phyloP scores from a whole-genome alignment of 1,284 basidiomycete species.

The Ceratobasidium sp. region DNA sequence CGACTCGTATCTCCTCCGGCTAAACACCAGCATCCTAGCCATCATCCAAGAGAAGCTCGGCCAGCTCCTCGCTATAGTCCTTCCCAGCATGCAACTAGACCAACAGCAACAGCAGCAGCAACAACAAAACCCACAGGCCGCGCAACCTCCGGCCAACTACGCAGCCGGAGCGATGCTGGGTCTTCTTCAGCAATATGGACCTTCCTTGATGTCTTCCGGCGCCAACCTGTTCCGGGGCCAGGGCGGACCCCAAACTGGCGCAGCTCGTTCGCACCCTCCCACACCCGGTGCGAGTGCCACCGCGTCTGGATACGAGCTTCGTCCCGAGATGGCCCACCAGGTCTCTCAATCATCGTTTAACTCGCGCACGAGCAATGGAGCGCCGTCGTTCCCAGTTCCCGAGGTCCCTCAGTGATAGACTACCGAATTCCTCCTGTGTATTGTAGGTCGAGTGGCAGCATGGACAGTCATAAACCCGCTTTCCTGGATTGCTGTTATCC shows the following conservation, averaged over 20 bases:
- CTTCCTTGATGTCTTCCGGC: constrained; percentile 3
- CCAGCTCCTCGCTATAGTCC: constrained; percentile 29
- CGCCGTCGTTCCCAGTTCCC: constrained; percentile 21
- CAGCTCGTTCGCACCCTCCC: constrained; percentile 3
- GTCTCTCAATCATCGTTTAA: constrained; percentile 23
- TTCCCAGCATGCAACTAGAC: constrained; percentile 3
- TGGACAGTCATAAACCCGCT: neutral
- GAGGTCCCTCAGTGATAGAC: neutral
- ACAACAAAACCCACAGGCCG: neutral
- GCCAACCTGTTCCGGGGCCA: neutral
- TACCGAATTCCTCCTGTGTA: neutral
- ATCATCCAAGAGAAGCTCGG: constrained; percentile 61
- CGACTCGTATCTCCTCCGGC: constrained; percentile 65
- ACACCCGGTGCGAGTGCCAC: neutral
- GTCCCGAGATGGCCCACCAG: constrained; percentile 14
- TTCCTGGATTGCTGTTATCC: neutral
- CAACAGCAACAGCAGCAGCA: neutral
- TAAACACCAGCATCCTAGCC: constrained; percentile 59
- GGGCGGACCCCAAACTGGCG: neutral
- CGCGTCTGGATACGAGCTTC: constrained; percentile 16
- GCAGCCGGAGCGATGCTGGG: constrained; percentile 28
- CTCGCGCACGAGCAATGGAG: constrained; percentile 1
- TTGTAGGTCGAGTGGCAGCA: neutral
- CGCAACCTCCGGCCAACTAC: constrained; percentile 13
- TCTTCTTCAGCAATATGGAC: constrained; percentile 30